phyloP scores from a whole-genome alignment of 495 filamentous ascomycete species.

The Penicillium chermesinum region DNA sequence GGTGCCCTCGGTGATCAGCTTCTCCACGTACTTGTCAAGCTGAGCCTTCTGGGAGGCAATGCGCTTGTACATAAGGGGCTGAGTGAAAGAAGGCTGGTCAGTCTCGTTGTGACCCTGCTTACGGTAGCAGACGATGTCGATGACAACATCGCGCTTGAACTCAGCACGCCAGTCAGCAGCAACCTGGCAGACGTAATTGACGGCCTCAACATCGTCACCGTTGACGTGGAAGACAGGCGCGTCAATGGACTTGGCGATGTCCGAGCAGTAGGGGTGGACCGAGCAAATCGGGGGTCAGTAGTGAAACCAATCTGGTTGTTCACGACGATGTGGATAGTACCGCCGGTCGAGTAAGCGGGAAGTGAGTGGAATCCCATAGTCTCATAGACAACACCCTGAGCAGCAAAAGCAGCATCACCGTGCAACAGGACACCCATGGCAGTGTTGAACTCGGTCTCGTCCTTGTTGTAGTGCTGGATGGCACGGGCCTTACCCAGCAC shows the following conservation, averaged over 20 bases:
- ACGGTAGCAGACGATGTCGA: constrained; percentile 97
- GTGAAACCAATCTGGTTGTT: constrained; percentile 99
- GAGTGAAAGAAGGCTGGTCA: constrained; percentile 98
- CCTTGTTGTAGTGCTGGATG: constrained; percentile 98
- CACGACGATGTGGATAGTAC: constrained; percentile 93
- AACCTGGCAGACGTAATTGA: constrained; percentile 96
- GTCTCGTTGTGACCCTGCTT: constrained; percentile 99
- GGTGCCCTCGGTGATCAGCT: constrained; percentile 81
- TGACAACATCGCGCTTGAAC: constrained; percentile 95
- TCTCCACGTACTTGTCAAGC: constrained; percentile 81
- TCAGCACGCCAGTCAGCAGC: constrained; percentile 96
- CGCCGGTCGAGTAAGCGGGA: constrained; percentile 92
- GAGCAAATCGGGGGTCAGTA: constrained; percentile 94
- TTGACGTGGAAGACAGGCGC: constrained; percentile 99
- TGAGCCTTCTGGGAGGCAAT: constrained; percentile 74
- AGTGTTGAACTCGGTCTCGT: constrained; percentile 77
- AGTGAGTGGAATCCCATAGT: constrained; percentile 96
- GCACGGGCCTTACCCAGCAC: constrained; percentile 95
- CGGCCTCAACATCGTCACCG: constrained; percentile 93
- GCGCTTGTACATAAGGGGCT: constrained; percentile 98
- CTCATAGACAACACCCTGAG: constrained; percentile 95
- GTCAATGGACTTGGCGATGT: constrained; percentile 97
- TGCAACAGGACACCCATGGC: constrained; percentile 95
- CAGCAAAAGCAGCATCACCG: constrained; percentile 95
- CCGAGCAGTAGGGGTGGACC: constrained; percentile 98